Evolutionary conservation across 257 asterid species (phyloP).

Genomic region (Penstemon davidsonii): DNA sequence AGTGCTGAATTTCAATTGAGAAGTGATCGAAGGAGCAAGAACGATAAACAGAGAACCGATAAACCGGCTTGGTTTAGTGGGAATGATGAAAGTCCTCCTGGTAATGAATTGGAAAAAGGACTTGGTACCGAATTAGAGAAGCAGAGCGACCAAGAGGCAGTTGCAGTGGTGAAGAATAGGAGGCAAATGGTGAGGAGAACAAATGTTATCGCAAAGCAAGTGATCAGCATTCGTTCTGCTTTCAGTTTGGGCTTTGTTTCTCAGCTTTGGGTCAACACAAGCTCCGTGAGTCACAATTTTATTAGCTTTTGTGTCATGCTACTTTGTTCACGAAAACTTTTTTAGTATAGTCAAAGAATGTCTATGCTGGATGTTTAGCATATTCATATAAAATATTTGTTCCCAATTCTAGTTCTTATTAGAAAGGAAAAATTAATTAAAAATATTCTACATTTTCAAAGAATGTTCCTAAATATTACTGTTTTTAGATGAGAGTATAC

Average conservation of each 20-base stretch:
- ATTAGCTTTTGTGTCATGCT: not conserved
- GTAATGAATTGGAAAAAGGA: not conserved
- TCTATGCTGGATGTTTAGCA: not conserved
- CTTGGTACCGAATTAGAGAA: conserved; percentile 25
- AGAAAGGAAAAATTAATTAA: too few relatives aligned
- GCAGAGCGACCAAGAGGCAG: not conserved
- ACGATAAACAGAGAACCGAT: conserved; percentile 15
- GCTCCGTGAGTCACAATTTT: conserved; percentile 49
- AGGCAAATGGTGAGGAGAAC: conserved; percentile 58
- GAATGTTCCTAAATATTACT: not conserved
- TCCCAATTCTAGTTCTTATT: not conserved
- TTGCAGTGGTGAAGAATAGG: conserved; percentile 32
- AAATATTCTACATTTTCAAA: too few relatives aligned
- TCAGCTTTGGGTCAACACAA: conserved; percentile 70
- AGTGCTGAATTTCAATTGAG: conserved; percentile 17
- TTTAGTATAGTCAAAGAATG: not conserved
- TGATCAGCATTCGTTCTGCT: conserved; percentile 65
- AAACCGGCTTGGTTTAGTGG: conserved; percentile 18
- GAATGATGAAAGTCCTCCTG: not conserved
- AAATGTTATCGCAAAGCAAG: conserved; percentile 67
- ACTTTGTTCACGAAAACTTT: not conserved
- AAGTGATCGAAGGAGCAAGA: conserved; percentile 7
- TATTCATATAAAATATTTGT: too few relatives aligned
- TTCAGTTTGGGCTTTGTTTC: conserved; percentile 59
- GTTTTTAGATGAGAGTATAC: not conserved